Evolutionary conservation across 345 rosid genomes (phyloP), one percentile per base, ranked within the genome.

Genomic region (Lumnitzera racemosa): DNA sequence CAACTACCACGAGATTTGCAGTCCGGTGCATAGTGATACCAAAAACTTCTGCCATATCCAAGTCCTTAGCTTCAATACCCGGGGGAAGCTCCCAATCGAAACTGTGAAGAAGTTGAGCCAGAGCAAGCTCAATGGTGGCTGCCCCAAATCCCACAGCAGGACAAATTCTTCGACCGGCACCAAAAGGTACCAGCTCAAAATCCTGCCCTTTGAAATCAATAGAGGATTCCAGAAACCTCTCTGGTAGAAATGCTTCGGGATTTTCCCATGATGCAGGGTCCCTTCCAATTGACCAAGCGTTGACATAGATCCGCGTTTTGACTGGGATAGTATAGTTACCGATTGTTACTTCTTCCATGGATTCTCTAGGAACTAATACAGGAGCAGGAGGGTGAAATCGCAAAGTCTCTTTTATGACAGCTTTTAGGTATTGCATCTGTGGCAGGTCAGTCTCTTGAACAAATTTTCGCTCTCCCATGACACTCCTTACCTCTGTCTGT

Each of bases 301-400:
- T 81, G 15, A 80, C 53, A 29, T 63, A 70, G 55, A 78, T 51
- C 49, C 74, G 47, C 24, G 77, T 80, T 65, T 73, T 76, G 8
- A 71, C 67, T 7, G 78, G 80, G 63, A 83, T 72, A 15, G 64
- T 74, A 58, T 76, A 83, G 49, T 80, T 82, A 27, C 70, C 67
- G 6, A 81, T 72, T 15, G 64, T 70, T 49, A 75, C 36, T 0
- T 76, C 78, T 60, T 73, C 60, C 80, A 69, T 78, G 54, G 89
- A 73, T 66, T 81, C 86, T 29, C 89, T 76, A 16, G 86, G 89
- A 16, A 83, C 54, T 57, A 78, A 46, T 55, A 83, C 66, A 1
- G 85, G 85, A 69, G 69, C 83, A 23, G 83, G 78, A 24, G 88
- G 83, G 7, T 83, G 83, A 63, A 80, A 62, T 31, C 85, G 66